Conservation (phyloP, 352 stramenopile species). For the Blastocystis sp. region DNA sequence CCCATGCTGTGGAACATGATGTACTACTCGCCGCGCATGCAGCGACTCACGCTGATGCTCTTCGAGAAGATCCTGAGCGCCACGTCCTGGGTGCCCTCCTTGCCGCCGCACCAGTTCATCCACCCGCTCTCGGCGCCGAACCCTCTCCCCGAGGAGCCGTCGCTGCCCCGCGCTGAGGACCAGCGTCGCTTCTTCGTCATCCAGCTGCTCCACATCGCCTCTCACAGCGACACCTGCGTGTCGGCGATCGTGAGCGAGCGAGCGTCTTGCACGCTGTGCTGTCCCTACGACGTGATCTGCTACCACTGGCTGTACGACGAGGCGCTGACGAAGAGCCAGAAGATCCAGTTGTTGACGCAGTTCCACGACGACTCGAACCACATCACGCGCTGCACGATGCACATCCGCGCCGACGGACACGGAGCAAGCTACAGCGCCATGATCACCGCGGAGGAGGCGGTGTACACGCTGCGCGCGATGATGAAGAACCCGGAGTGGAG, state of each 20-base stretch:
- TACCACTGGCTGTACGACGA: not conserved
- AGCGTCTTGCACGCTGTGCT: constrained; percentile 60
- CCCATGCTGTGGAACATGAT: constrained; percentile 17
- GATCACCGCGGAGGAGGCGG: constrained; percentile 47
- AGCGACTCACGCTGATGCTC: constrained; percentile 39
- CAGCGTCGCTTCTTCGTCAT: constrained; percentile 15
- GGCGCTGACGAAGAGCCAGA: not conserved
- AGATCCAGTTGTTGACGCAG: not conserved
- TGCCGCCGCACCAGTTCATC: not conserved
- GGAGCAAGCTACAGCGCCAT: constrained; percentile 8
- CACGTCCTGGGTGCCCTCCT: not conserved
- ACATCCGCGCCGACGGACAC: constrained; percentile 53
- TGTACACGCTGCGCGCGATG: constrained; percentile 43
- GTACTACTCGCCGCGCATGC: constrained; percentile 37
- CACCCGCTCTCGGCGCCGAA: not conserved
- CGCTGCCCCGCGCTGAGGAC: not conserved
- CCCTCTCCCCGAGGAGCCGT: not conserved
- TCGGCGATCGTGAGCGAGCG: constrained; percentile 42
- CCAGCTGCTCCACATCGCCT: constrained; percentile 55
- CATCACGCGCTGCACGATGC: constrained; percentile 30
- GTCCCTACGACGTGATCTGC: constrained; percentile 1
- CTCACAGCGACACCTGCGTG: constrained; percentile 42
- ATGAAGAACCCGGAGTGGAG: constrained; percentile 13
- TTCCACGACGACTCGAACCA: not conserved
- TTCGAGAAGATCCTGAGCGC: constrained; percentile 1